Base-by-base conservation (phyloP, 1,284 basidiomycete genomes). In the Ceratobasidium sp. region DNA sequence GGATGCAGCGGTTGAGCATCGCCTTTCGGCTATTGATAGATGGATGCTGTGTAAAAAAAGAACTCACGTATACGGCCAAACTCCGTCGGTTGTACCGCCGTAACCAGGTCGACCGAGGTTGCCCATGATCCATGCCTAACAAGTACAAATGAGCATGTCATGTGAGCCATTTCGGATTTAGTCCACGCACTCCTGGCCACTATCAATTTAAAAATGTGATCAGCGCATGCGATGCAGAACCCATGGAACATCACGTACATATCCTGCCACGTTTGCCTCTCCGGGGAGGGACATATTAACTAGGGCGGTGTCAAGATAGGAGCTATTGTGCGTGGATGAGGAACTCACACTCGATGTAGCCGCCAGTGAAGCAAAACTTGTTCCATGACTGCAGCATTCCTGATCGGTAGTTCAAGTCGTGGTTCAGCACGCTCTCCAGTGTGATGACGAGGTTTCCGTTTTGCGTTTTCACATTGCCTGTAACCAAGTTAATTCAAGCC, bases 341-440 rank as follows among this genome's bases (percentile, higher is more conserved):
- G 60, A 4, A 65, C 71, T 26, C 51, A 81, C 80, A 83, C 79
- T 87, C 86, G 69, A 89, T 82, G 78, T 86, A 86, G 4, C 87
- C 88, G 1, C 84, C 85, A 0, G 87, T 88, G 80, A 89, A 90
- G 81, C 88, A 89, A 77, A 89, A 85, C 79, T 85, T 83, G 81
- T 87, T 87, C 86, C 86, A 87, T 3, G 83, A 84, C 61, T 82
- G 83, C 63, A 87, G 81, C 83, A 86, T 83, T 3, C 83, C 86
- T 7, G 84, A 84, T 26, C 81, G 81, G 66, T 83, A 85, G 71
- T 84, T 82, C 45, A 86, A 78, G 17, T 82, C 82, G 78, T 86
- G 83, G 20, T 80, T 82, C 3, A 67, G 49, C 5, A 79, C 77
- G 51, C 85, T 81, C 73, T 81, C 79, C 39, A 86, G 81, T 2